phyloP scores from a whole-genome alignment of 768 basidiomycete species.

The Obba rivulosa region DNA sequence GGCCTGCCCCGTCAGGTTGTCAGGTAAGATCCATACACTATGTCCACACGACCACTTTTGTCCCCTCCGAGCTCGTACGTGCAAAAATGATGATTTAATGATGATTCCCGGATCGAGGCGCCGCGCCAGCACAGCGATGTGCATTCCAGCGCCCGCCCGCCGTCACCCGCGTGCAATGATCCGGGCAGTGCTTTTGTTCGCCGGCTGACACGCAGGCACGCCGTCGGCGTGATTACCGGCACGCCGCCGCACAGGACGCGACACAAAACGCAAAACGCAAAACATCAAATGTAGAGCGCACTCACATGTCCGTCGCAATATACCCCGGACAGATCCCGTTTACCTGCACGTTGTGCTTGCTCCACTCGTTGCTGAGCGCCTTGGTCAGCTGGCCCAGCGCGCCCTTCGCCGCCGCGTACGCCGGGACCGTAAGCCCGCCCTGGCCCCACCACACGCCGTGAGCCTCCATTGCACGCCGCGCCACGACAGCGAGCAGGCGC shows the following conservation, averaged over 20 bases:
- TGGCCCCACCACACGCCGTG: too few species aligned
- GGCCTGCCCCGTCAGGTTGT: background rate
- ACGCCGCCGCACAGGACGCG: background rate
- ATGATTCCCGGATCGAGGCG: too few species aligned
- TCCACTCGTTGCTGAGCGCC: constrained; percentile 93
- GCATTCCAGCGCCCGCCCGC: too few species aligned
- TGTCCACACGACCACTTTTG: too few species aligned
- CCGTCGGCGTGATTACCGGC: too few species aligned
- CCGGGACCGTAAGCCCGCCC: constrained; percentile 72
- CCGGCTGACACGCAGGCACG: background rate
- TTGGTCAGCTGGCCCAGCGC: constrained; percentile 83
- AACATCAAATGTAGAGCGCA: constrained; percentile 12
- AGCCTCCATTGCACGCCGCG: background rate
- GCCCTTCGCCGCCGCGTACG: constrained; percentile 90
- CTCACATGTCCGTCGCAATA: constrained; percentile 82
- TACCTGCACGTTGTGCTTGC: constrained; percentile 79
- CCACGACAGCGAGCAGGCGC: background rate
- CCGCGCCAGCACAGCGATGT: too few species aligned
- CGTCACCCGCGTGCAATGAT: too few species aligned
- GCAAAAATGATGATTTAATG: too few species aligned
- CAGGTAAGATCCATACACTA: too few species aligned
- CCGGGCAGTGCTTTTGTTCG: too few species aligned
- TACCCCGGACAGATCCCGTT: constrained; percentile 88
- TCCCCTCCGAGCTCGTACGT: too few species aligned
- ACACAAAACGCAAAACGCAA: background rate